Base-by-base conservation (phyloP, 2,329 filamentous ascomycete species). In the Paecilomyces variotii region DNA sequence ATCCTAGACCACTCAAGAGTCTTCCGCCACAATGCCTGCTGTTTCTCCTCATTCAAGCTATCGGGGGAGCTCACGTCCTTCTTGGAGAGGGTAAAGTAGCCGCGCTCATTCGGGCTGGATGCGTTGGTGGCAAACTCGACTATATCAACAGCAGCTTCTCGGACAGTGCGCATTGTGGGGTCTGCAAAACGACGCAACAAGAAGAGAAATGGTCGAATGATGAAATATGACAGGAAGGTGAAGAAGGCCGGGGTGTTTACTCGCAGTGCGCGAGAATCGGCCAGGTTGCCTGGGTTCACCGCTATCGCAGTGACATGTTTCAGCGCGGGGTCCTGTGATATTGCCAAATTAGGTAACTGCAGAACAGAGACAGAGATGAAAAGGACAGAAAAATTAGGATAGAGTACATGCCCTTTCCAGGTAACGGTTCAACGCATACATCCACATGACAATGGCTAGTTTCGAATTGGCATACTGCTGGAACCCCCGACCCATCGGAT, bases 381-480 rank as follows among this genome's bases (percentile, higher is more conserved):
- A 1, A 14, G 14, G 4, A n/a, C 30, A 32, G 4, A 56, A 54
- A 0, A 19, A 35, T 54, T 52, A 10, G 1, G 24, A n/a, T 28
- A 50, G 12, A 7, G 49, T 30, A 58, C 63, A 60, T 65, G 72
- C 73, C 57, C 61, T 61, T 56, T 70, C 56, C 24, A 76, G 57
- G 3, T 65, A 57, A 32, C 65, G 64, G 55, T 77, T 78, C 19
- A 80, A 60, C 28, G 73, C 73, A 58, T 78, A 74, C 60, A 70
- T 73, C 61, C 73, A 74, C 64, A 74, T 76, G 3, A 77, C 64
- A 11, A 74, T 65, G 2, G 72, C 76, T 12, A 76, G 62, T 62
- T 80, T 81, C 0, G 75, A 73, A 26, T 71, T 72, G 2, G 69
- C 77, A 62, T 80, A 81, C 56, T 76, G 66, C 56, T 76, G 71